These are phyloP conservation scores for Eucalyptus virginea DNA, from an alignment of 345 rosid genomes.

Conservation along the genomic window DNA sequence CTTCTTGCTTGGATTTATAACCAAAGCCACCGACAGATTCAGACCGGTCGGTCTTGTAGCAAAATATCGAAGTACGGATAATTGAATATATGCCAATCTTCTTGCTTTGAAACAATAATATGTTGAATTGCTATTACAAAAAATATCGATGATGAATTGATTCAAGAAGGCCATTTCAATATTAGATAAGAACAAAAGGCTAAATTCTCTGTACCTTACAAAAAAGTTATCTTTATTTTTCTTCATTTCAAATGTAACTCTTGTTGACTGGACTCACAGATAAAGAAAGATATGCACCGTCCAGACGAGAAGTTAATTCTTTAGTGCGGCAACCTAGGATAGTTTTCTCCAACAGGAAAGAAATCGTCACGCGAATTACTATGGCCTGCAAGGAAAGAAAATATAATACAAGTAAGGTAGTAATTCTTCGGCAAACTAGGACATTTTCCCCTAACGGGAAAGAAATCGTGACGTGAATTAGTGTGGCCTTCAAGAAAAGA, in stretches of 20 bases:
- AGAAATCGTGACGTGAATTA: neutral
- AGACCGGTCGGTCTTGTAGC: slow-evolving; percentile 5
- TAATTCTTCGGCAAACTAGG: neutral
- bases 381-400: neutral
- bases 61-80: slow-evolving; percentile 4
- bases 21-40: neutral
- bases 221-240: too few species aligned
- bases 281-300: neutral
- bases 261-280: neutral
- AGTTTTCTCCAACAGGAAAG: neutral
- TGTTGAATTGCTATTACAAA: too few species aligned
- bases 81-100: slow-evolving; percentile 3
- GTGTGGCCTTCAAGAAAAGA: neutral
- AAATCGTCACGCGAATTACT: neutral
- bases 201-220: too few species aligned
- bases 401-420: neutral
- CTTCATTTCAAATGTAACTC: too few species aligned
- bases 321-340: neutral
- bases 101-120: neutral
- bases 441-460: neutral
- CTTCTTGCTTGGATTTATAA: slow-evolving; percentile 12
- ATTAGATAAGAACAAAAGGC: too few species aligned
- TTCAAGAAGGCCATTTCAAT: too few species aligned
- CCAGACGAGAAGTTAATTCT: neutral
- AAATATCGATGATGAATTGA: too few species aligned